phyloP scores from a whole-genome alignment of 148 eudicot species.

The Euryodendron excelsum region DNA sequence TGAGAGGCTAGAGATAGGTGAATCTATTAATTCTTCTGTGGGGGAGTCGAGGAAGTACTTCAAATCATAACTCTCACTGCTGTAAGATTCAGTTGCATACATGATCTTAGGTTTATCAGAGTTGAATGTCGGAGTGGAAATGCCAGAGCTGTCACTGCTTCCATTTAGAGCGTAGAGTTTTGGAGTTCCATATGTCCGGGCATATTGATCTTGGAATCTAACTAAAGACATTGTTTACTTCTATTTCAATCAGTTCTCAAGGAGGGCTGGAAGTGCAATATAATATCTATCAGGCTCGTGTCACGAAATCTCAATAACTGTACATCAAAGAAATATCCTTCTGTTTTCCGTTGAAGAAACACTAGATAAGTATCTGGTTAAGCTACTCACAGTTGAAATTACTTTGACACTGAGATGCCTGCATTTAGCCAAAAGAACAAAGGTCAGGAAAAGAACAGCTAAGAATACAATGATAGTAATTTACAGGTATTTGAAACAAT shows the following conservation, averaged over 20 bases:
- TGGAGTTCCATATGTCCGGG: slow-evolving; percentile 16
- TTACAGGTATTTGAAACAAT: not conserved
- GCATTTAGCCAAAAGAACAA: slow-evolving; percentile 8
- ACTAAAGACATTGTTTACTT: slow-evolving; percentile 19
- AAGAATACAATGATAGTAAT: not conserved
- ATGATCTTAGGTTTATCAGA: slow-evolving; percentile 40
- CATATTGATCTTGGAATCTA: slow-evolving; percentile 20
- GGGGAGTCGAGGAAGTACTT: slow-evolving; percentile 67
- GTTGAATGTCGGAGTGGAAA: slow-evolving; percentile 36
- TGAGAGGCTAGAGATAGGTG: slow-evolving; percentile 22
- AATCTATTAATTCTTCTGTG: slow-evolving; percentile 52
- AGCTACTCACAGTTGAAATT: not conserved
- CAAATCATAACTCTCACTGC: slow-evolving; percentile 47
- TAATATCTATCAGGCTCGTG: not conserved
- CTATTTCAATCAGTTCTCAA: slow-evolving; percentile 9
- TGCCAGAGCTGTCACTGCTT: slow-evolving; percentile 14
- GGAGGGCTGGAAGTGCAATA: not conserved
- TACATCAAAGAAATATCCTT: not conserved
- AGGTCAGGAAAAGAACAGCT: not conserved
- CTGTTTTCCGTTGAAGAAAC: not conserved
- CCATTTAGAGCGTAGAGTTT: slow-evolving; percentile 17
- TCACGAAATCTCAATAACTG: not conserved
- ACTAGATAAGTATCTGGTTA: not conserved
- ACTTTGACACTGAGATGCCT: not conserved
- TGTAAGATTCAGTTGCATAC: slow-evolving; percentile 46